Conservation (phyloP, 2,329 filamentous ascomycete species). For the Nectriaceae sp. region DNA sequence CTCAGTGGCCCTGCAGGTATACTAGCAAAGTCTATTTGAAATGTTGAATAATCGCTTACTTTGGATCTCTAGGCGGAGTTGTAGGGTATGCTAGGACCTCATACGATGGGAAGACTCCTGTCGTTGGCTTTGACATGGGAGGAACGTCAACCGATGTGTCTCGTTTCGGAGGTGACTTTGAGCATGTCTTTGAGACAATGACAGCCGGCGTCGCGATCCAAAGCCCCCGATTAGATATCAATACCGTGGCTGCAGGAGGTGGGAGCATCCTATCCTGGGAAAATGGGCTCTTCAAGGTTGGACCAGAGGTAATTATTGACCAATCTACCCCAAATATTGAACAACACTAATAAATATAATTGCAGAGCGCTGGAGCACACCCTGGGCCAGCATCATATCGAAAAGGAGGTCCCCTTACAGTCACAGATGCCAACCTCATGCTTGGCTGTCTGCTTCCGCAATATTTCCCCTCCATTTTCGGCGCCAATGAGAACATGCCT, state of each 20-base stretch:
- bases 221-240: conserved; percentile 72
- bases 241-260: conserved; percentile 60
- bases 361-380: conserved; percentile 64
- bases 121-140: no score
- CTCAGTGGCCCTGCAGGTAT: conserved; percentile 25
- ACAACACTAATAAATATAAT: background rate
- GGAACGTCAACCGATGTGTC: conserved; percentile 75
- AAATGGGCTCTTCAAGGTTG: conserved; percentile 71
- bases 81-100: conserved; percentile 14
- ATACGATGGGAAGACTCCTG: conserved; percentile 20
- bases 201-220: conserved; percentile 71
- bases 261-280: conserved; percentile 62
- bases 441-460: conserved; percentile 59
- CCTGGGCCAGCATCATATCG: conserved; percentile 72
- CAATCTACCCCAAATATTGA: no score
- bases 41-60: background rate
- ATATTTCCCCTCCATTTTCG: conserved; percentile 55
- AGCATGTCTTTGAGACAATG: conserved; percentile 72
- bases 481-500: conserved; percentile 15
- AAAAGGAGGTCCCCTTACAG: conserved; percentile 68
- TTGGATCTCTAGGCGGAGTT: conserved; percentile 2
- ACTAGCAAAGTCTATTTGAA: no score
- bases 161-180: conserved; percentile 67
- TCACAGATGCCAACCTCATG: conserved; percentile 71
- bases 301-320: conserved; percentile 56